Evolutionary conservation across 2,329 filamentous ascomycete species (phyloP), one percentile per base, ranked within the genome.

Genomic region (Colletotrichum somersetense): DNA sequence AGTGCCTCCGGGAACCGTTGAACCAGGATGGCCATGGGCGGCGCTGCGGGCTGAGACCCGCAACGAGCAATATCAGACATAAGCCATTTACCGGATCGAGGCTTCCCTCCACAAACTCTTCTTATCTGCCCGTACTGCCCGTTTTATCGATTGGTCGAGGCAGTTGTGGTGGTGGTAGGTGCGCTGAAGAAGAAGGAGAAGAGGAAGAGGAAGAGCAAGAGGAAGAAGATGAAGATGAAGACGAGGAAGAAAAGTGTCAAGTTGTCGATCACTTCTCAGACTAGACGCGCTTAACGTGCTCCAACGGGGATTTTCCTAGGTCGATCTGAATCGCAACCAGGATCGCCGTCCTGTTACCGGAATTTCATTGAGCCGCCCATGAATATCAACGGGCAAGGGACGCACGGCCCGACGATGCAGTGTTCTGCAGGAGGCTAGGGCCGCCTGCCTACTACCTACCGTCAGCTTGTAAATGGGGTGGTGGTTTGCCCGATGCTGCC

Each of bases 291-390:
- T 40, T 30, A n/a, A 30, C 61, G 35, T 52, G n/a, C 16, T 42
- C 5, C n/a, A 42, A 42, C 48, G 61, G 48, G 61, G 61, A 26
- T 23, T 42, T 62, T 30, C 46, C 33, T 38, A 16, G 46, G 46
- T 62, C 61, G 14, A 53, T 35, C 40, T 38, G 46, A 30, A n/a
- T 62, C 61, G 46, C 33, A 20, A 26, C 48, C 38, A 18, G 14
- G 61, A 40, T 52, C 46, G 48, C 40, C 48, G 61, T 40, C 23
- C 61, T 62, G 61, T 11, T 62, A 50, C 61, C 61, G 61, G 61
- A 33, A 52, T 26, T 50, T 18, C 16, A n/a, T 20, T 18, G 33
- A 62, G 35, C 61, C 44, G 46, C 46, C 20, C 46, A 23, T 40
- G 59, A 38, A 23, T 50, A 44, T 18, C 38, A 14, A 42, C 40